Conservation (phyloP, 2,329 filamentous ascomycete genomes). For the Ascochyta pisi region DNA sequence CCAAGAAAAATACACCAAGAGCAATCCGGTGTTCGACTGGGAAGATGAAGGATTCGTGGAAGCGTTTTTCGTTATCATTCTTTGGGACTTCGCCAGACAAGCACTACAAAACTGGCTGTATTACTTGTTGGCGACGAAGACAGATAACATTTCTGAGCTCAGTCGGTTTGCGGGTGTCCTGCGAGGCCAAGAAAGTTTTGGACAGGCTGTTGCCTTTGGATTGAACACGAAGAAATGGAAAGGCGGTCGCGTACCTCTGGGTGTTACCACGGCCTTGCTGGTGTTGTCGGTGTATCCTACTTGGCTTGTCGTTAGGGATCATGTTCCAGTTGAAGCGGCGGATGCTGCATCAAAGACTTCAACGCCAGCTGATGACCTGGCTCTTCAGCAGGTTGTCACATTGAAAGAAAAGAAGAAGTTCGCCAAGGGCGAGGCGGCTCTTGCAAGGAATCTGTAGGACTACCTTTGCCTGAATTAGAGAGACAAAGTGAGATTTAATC, state of each 20-base stretch:
- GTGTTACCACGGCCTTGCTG: slow-evolving; percentile 48
- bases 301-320: slow-evolving; percentile 40
- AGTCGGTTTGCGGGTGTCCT: slow-evolving; percentile 53
- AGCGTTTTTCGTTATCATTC: slow-evolving; percentile 57
- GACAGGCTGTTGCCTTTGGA: slow-evolving; percentile 54
- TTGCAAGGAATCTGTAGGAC: slow-evolving; percentile 14
- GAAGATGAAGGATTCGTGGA: slow-evolving; percentile 52
- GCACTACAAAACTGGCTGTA: slow-evolving; percentile 64
- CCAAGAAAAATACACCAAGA: slow-evolving; percentile 58
- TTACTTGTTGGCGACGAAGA: slow-evolving; percentile 62
- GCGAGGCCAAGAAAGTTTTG: slow-evolving; percentile 55
- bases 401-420: slow-evolving; percentile 21
- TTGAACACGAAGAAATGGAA: slow-evolving; percentile 54
- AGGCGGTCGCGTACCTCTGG: slow-evolving; percentile 52
- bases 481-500: no score
- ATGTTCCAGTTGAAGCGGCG: slow-evolving; percentile 34
- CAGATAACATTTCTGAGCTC: slow-evolving; percentile 63
- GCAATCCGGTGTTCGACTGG: slow-evolving; percentile 53
- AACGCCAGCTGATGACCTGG: not conserved
- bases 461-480: not conserved
- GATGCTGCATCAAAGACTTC: slow-evolving; percentile 5
- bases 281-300: slow-evolving; percentile 37
- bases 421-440: slow-evolving; percentile 20
- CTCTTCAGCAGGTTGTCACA: slow-evolving; percentile 7
- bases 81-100: slow-evolving; percentile 61